These are phyloP conservation scores for Helotiales sp. DNA, from an alignment of 2,329 filamentous ascomycete genomes.

Conservation along the genomic window DNA sequence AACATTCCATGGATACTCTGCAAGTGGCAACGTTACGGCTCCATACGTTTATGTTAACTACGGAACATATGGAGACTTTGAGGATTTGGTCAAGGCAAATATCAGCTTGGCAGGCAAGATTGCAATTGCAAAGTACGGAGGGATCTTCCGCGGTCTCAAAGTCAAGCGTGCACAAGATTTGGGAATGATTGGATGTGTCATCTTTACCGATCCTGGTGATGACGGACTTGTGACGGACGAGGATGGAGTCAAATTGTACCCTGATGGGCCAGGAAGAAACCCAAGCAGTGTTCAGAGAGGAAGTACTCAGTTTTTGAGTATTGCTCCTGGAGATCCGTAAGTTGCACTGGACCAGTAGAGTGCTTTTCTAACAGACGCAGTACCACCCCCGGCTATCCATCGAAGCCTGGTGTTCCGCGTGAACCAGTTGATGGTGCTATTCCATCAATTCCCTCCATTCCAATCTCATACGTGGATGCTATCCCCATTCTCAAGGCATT, in stretches of 20 bases:
- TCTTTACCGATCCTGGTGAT: conserved; percentile 89
- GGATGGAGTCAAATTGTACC: conserved; percentile 81
- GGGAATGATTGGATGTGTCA: conserved; percentile 82
- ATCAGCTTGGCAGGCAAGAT: conserved; percentile 83
- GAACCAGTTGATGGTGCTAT: conserved; percentile 71
- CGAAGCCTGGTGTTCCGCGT: conserved; percentile 84
- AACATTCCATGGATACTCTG: conserved; percentile 94
- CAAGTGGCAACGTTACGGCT: conserved; percentile 87
- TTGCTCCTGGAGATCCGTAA: conserved; percentile 73
- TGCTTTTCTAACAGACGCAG: conserved; percentile 45
- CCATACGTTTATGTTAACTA: conserved; percentile 91
- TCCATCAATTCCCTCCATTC: conserved; percentile 86
- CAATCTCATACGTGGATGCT: conserved; percentile 87
- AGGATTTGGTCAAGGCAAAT: conserved; percentile 77
- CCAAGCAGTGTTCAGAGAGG: conserved; percentile 90
- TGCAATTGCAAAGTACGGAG: conserved; percentile 83
- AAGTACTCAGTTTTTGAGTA: conserved; percentile 80
- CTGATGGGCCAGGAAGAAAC: conserved; percentile 83
- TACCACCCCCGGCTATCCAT: conserved; percentile 92
- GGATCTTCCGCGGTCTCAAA: conserved; percentile 87
- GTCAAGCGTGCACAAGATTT: conserved; percentile 90
- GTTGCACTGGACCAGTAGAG: conserved; percentile 47
- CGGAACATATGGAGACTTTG: conserved; percentile 83
- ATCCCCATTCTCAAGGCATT: conserved; percentile 87
- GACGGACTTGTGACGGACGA: conserved; percentile 81